Conservation (phyloP, 2,329 filamentous ascomycete species). For the Periconia macrospinosa region DNA sequence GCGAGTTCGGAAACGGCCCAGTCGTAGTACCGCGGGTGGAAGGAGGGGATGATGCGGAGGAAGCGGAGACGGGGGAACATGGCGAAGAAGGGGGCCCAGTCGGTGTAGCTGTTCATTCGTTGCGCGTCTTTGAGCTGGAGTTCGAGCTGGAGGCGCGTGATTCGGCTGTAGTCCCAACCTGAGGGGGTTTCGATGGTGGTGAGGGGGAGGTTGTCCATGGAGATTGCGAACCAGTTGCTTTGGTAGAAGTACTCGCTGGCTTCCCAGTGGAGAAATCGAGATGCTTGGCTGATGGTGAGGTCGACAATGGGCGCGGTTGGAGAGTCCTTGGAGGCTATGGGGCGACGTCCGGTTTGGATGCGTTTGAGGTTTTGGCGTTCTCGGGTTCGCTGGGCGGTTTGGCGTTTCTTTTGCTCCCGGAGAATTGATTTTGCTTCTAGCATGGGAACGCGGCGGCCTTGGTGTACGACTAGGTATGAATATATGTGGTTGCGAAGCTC, state of each 20-base stretch:
- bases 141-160: conserved; percentile 29
- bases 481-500: conserved; percentile 35
- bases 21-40: conserved; percentile 32
- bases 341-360: conserved; percentile 19
- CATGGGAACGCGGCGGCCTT: conserved; percentile 13
- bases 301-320: conserved; percentile 21
- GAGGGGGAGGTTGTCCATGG: conserved; percentile 24
- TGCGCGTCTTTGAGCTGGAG: conserved; percentile 34
- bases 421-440: conserved; percentile 28
- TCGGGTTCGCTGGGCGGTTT: conserved; percentile 19
- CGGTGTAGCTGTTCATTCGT: conserved; percentile 35
- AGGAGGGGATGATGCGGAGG: conserved; percentile 27
- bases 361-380: conserved; percentile 28
- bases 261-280: conserved; percentile 23
- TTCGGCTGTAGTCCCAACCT: conserved; percentile 26
- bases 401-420: conserved; percentile 28
- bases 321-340: conserved; percentile 16
- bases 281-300: conserved; percentile 24
- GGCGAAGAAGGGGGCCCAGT: conserved; percentile 31
- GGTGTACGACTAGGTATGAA: conserved; percentile 26
- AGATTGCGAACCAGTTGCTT: conserved; percentile 32
- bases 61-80: conserved; percentile 21
- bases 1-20: conserved; percentile 28
- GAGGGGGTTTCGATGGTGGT: conserved; percentile 24
- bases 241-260: conserved; percentile 30